Conservation (phyloP, 208 protist genomes). For the Trypanosoma caninum region DNA sequence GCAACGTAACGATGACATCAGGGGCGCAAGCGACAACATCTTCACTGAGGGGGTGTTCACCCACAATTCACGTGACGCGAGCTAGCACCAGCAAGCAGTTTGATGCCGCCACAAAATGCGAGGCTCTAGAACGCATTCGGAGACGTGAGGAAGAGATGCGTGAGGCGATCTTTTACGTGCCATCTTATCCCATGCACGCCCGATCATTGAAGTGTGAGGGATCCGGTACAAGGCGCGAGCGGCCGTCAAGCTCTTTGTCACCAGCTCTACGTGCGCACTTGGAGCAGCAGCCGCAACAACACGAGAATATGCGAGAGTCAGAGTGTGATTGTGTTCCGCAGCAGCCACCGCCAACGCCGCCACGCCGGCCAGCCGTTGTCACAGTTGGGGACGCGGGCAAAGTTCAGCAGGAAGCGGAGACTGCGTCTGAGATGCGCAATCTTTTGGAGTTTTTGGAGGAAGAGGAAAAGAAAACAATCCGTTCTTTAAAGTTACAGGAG, state of each 20-base stretch:
- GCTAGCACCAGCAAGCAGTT: too few species aligned
- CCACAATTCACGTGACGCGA: too few species aligned
- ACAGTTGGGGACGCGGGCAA: background rate
- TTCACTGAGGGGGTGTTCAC: too few species aligned
- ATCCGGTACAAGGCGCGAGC: too few species aligned
- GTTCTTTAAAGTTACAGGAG: constrained; percentile 2
- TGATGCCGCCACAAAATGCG: too few species aligned
- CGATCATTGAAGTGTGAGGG: background rate
- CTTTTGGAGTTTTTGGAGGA: constrained; percentile 10
- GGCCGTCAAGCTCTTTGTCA: constrained; percentile 1
- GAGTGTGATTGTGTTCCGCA: background rate
- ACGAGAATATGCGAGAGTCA: too few species aligned
- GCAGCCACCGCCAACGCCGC: too few species aligned
- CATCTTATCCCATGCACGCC: background rate
- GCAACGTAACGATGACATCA: background rate
- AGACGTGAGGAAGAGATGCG: constrained; percentile 17
- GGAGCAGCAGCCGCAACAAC: too few species aligned
- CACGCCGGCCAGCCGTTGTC: too few species aligned
- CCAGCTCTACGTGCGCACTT: background rate
- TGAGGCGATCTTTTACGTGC: constrained; percentile 9
- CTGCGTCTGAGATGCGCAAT: background rate
- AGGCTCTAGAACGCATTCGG: constrained; percentile 9
- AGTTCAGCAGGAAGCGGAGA: background rate
- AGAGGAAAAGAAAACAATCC: constrained; percentile 2
- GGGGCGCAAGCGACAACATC: too few species aligned